These are phyloP conservation scores for Metschnikowia peoriensis DNA, from an alignment of 805 yeast genomes.

Conservation along the genomic window DNA sequence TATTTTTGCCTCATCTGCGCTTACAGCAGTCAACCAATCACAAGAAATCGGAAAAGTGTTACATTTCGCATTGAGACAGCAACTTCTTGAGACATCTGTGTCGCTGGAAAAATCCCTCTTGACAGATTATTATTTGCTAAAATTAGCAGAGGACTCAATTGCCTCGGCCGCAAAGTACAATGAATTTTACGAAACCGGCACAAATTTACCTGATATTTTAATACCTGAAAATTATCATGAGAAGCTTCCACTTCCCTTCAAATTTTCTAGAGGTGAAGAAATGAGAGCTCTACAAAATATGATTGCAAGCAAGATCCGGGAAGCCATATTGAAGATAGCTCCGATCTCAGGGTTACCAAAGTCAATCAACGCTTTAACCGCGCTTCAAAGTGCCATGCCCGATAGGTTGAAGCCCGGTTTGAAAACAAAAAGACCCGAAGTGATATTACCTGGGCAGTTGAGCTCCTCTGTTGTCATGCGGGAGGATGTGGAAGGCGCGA, in stretches of 20 bases:
- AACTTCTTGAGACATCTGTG: constrained; percentile 32
- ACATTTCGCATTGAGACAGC: constrained; percentile 60
- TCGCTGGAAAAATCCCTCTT: constrained; percentile 25
- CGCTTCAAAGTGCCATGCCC: constrained; percentile 67
- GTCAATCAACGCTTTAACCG: constrained; percentile 73
- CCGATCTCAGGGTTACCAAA: constrained; percentile 85
- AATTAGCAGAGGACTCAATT: constrained; percentile 41
- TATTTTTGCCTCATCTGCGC: constrained; percentile 73
- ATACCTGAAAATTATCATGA: constrained; percentile 40
- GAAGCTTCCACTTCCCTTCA: constrained; percentile 37
- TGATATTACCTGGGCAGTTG: constrained; percentile 34
- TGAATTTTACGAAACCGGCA: constrained; percentile 42
- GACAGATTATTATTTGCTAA: constrained; percentile 32
- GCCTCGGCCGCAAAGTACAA: constrained; percentile 35
- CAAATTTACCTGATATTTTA: constrained; percentile 40
- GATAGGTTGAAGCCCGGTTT: constrained; percentile 19
- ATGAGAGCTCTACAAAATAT: constrained; percentile 33
- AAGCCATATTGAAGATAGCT: constrained; percentile 71
- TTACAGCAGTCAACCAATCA: constrained; percentile 80
- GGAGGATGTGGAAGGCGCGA: constrained; percentile 40
- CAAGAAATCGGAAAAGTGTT: constrained; percentile 74
- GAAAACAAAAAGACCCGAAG: constrained; percentile 27
- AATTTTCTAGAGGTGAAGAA: constrained; percentile 32
- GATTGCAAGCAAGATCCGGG: constrained; percentile 60
- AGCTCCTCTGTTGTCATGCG: constrained; percentile 36